Base-by-base conservation (phyloP, 2,329 filamentous ascomycete genomes). In the Diaporthe vaccinii region DNA sequence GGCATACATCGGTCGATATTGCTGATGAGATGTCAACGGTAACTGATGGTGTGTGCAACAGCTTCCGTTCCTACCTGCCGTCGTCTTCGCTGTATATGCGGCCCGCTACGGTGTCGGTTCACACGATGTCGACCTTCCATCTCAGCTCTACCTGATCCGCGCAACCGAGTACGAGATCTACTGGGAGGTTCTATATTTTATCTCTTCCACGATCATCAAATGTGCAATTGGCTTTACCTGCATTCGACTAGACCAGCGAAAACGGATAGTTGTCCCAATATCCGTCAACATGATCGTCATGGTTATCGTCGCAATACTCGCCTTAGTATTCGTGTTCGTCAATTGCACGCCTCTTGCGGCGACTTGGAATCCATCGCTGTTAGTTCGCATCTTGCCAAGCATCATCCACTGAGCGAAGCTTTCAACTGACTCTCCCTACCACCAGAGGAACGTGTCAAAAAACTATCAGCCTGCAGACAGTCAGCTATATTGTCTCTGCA, bases 191-290 rank as follows among this genome's bases (percentile, higher is more conserved):
- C 34, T 59, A 31, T 59, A 59, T 20, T 59, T 59, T 10, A 59
- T 59, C 15, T 59, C 57, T 59, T 59, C 57, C 34, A 59, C 57
- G 6, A 59, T 59, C 34, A 39, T 59, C 34, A 59, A 59, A 36
- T 59, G 34, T 39, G 57, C 57, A 7, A 59, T 59, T 39, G 57
- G 57, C 34, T 59, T 59, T 8, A 59, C 57, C 20, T 59, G 57
- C 57, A 59, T 59, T 25, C 57, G 34, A 34, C 6, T 59, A 22
- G 57, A 59, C 34, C 22, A 34, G 22, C 57, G 57, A n/a, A 59
- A 39, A 15, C 34, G 31, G 12, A 59, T 59, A 59, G 34, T 59
- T 4, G 39, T 59, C 57, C 57, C 57, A 4, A 39, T 59, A 39
- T 59, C 34, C 15, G 9, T 59, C 34, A 59, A 59, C 34, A 59